Conservation (phyloP, 2,329 filamentous ascomycete genomes). For the Didymella keratinophila region DNA sequence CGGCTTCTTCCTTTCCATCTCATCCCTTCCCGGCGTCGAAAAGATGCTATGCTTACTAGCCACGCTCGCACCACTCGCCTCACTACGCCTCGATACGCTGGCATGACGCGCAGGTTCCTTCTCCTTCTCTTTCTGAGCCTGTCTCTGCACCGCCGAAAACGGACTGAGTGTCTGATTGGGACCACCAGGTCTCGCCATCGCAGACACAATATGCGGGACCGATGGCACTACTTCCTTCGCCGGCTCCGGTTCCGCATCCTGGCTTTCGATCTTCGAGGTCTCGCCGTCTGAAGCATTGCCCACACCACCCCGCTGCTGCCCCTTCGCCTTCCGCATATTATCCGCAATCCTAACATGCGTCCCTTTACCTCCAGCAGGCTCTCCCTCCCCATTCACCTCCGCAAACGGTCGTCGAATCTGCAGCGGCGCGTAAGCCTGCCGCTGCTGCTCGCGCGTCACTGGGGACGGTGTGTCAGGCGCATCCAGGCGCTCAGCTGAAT, state of each 20-base stretch:
- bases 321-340: slow-evolving; percentile 10
- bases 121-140: neutral
- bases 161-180: neutral
- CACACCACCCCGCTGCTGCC: neutral
- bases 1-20: slow-evolving; percentile 41
- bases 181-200: neutral
- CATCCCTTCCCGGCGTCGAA: slow-evolving; percentile 42
- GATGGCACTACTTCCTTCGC: neutral
- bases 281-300: no score
- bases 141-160: neutral
- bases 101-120: slow-evolving; percentile 3
- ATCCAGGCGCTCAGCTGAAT: slow-evolving; percentile 7
- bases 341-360: slow-evolving; percentile 16
- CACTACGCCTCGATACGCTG: slow-evolving; percentile 10
- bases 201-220: slow-evolving; percentile 11
- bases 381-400: neutral
- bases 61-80: slow-evolving; percentile 10
- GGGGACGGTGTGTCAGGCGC: slow-evolving; percentile 35
- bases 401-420: slow-evolving; percentile 1
- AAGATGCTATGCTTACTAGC: slow-evolving; percentile 27
- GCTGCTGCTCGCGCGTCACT: slow-evolving; percentile 27
- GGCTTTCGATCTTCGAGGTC: neutral
- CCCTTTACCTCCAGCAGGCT: neutral
- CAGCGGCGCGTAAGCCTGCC: slow-evolving; percentile 26
- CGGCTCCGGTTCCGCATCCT: neutral